Evolutionary conservation across 345 rosid species (phyloP).

Genomic region (Litchi chinensis): DNA sequence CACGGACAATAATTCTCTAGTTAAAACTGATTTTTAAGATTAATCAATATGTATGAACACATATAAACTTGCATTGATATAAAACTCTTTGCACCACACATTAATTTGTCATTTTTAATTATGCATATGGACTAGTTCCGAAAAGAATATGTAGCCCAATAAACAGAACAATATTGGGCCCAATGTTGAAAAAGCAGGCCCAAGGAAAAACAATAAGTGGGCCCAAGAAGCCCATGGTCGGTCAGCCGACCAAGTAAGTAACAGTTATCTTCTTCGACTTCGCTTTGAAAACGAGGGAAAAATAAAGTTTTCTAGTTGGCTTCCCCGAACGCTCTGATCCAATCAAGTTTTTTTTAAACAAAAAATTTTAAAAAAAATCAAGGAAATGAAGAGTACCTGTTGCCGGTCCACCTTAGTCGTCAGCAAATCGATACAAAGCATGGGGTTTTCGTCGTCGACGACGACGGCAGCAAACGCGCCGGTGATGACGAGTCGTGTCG

Average conservation of each 20-base stretch:
- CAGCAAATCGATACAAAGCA: slow-evolving; percentile 22
- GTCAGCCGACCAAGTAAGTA: not conserved
- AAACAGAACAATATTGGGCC: not conserved
- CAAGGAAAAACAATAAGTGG: not conserved
- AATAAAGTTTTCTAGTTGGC: not conserved
- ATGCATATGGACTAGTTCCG: too few relatives aligned
- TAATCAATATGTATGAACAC: too few relatives aligned
- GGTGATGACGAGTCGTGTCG: slow-evolving; percentile 18
- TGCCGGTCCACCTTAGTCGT: slow-evolving; percentile 35
- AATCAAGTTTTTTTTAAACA: not conserved
- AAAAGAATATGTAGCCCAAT: too few relatives aligned
- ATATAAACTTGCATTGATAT: too few relatives aligned
- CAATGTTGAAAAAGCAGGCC: not conserved
- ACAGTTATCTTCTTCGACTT: slow-evolving; percentile 7
- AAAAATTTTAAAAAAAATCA: not conserved
- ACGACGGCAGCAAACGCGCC: slow-evolving; percentile 7
- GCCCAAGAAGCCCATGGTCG: not conserved
- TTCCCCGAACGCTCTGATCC: not conserved
- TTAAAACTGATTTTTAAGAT: too few relatives aligned
- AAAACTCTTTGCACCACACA: too few relatives aligned
- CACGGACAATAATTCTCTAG: too few relatives aligned
- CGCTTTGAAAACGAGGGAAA: slow-evolving; percentile 2
- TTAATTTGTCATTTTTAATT: too few relatives aligned
- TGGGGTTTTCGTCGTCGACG: slow-evolving; percentile 19
- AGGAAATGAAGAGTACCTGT: slow-evolving; percentile 31